These are phyloP conservation scores for Pythium pyrilobum DNA, from an alignment of 352 stramenopile genomes.

Conservation along the genomic window DNA sequence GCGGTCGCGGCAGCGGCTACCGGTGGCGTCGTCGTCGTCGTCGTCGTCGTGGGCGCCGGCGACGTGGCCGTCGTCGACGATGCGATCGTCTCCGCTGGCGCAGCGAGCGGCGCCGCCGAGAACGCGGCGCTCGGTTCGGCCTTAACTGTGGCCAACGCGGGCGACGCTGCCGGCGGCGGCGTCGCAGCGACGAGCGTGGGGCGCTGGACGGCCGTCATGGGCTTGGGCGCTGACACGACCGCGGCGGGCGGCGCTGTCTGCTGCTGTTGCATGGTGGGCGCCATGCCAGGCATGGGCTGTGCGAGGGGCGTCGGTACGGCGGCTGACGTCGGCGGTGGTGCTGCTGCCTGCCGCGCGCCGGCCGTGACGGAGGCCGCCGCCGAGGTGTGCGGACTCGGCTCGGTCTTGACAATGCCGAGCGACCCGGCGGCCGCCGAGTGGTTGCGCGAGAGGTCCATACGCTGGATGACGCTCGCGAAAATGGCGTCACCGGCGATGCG, in stretches of 20 bases:
- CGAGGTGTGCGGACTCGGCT: neutral
- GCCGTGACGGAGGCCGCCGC: too few relatives aligned
- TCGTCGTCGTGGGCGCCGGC: neutral
- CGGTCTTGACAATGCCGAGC: slow-evolving; percentile 23
- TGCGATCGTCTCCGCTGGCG: neutral
- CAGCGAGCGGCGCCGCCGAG: neutral
- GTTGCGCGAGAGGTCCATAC: slow-evolving; percentile 70
- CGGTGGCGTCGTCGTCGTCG: neutral
- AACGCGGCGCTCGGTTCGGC: neutral
- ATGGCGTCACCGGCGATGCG: slow-evolving; percentile 74
- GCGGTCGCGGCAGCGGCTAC: slow-evolving; percentile 2
- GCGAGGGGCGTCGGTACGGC: neutral
- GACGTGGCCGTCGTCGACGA: neutral
- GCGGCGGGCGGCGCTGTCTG: neutral
- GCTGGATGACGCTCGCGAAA: slow-evolving; percentile 77
- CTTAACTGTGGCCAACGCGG: slow-evolving; percentile 6
- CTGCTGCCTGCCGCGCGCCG: too few relatives aligned
- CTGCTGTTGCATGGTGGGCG: neutral
- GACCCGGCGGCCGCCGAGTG: slow-evolving; percentile 37
- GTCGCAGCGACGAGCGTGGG: slow-evolving; percentile 18
- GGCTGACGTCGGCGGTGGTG: too few relatives aligned
- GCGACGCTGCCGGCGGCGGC: neutral
- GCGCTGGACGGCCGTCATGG: slow-evolving; percentile 15
- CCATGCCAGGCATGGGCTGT: neutral
- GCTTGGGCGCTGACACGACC: neutral